Percentiles rank a stretch among this genome's conserved stretches.
phyloP scores from a whole-genome alignment of 164 flowering plant genomes.

The Vitis labrusca region DNA sequence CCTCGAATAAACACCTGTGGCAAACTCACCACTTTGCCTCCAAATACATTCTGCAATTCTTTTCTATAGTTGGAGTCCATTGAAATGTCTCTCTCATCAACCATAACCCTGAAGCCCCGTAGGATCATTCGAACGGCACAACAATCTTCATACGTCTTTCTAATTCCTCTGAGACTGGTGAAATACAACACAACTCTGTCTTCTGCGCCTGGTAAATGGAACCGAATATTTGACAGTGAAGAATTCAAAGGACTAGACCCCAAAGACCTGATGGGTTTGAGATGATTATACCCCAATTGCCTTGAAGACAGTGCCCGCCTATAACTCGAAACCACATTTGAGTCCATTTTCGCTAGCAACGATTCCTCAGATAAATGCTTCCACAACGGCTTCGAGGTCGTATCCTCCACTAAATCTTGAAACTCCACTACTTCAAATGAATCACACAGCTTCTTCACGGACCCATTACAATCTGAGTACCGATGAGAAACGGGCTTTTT shows the following conservation, averaged over 20 bases:
- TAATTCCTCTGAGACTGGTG: slow-evolving; percentile 81
- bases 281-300: slow-evolving; percentile 27
- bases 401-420: neutral
- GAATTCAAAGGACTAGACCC: slow-evolving; percentile 27
- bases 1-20: slow-evolving; percentile 85
- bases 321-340: slow-evolving; percentile 59
- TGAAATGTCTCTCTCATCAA: slow-evolving; percentile 88
- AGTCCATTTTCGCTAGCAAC: slow-evolving; percentile 63
- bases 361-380: slow-evolving; percentile 80
- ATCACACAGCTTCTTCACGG: slow-evolving; percentile 16
- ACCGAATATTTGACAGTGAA: slow-evolving; percentile 7
- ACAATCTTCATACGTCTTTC: slow-evolving; percentile 91
- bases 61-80: slow-evolving; percentile 76
- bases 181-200: slow-evolving; percentile 67
- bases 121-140: slow-evolving; percentile 61
- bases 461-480: slow-evolving; percentile 11
- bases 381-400: slow-evolving; percentile 66
- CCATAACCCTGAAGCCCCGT: slow-evolving; percentile 65
- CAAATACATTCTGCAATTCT: slow-evolving; percentile 56
- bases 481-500: slow-evolving; percentile 17
- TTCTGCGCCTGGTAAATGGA: slow-evolving; percentile 33
- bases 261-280: slow-evolving; percentile 10
- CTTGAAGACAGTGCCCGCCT: slow-evolving; percentile 43
- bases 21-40: slow-evolving; percentile 47
- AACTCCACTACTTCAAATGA: slow-evolving; percentile 10